A percentile compares a stretch with the other conserved stretches of the same genome.
phyloP scores from a whole-genome alignment of 208 protist species.

The Leishmania major region DNA sequence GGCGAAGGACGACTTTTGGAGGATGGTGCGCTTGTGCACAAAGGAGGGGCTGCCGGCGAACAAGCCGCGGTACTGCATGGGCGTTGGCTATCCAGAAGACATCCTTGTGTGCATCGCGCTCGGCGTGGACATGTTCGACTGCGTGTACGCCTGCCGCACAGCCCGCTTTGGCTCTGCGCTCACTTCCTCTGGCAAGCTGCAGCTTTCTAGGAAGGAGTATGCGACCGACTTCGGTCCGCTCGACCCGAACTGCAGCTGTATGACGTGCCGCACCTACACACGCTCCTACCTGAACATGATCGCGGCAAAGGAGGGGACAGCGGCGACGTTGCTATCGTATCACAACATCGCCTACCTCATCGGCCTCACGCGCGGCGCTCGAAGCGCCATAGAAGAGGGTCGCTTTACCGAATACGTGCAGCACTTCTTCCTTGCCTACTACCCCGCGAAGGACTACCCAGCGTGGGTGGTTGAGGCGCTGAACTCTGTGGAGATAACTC shows the following conservation, averaged over 20 bases:
- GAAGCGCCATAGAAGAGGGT: slow-evolving; percentile 80
- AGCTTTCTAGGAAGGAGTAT: slow-evolving; percentile 76
- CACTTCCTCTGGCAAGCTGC: slow-evolving; percentile 82
- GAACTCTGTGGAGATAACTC: slow-evolving; percentile 69
- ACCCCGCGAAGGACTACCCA: slow-evolving; percentile 87
- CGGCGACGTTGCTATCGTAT: slow-evolving; percentile 95
- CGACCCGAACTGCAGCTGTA: slow-evolving; percentile 92
- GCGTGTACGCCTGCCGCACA: slow-evolving; percentile 99
- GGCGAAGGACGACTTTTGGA: slow-evolving; percentile 98
- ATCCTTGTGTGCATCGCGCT: slow-evolving; percentile 98
- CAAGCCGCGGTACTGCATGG: slow-evolving; percentile 99
- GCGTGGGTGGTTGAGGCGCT: slow-evolving; percentile 89
- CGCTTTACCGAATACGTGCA: slow-evolving; percentile 87
- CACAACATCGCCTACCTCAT: slow-evolving; percentile 99
- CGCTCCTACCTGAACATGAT: slow-evolving; percentile 94
- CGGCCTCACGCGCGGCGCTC: slow-evolving; percentile 86
- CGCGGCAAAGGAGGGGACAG: slow-evolving; percentile 84
- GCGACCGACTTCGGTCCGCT: slow-evolving; percentile 77
- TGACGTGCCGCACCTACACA: slow-evolving; percentile 93
- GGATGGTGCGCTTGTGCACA: slow-evolving; percentile 93
- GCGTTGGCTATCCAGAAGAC: slow-evolving; percentile 98
- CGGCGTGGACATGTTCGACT: slow-evolving; percentile 99
- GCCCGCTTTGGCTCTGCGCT: slow-evolving; percentile 97
- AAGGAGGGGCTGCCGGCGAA: slow-evolving; percentile 81
- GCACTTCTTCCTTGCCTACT: slow-evolving; percentile 87